Conservation (phyloP, 1,284 basidiomycete species). For the Ustilago cynodontis region DNA sequence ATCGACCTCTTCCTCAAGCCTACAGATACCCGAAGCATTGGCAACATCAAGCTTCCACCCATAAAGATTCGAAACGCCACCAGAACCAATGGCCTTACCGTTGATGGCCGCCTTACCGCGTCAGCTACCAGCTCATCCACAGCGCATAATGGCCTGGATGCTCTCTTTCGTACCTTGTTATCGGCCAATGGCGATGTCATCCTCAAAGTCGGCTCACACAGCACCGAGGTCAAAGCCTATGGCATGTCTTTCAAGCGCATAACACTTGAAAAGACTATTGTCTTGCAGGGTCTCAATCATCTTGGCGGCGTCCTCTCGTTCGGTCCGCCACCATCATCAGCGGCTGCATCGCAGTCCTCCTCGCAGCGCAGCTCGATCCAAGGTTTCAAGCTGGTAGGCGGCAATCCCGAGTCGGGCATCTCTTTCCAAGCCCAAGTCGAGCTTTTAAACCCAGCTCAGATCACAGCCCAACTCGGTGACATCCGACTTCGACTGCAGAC, state of each 20-base stretch:
- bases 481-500: conserved; percentile 30
- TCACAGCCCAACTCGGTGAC: conserved; percentile 29
- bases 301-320: conserved; percentile 50
- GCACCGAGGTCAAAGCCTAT: conserved; percentile 55
- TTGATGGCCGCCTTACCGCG: conserved; percentile 23
- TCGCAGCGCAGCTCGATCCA: conserved; percentile 31
- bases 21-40: conserved; percentile 23
- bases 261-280: conserved; percentile 46
- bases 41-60: conserved; percentile 28
- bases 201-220: conserved; percentile 27
- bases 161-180: conserved; percentile 31
- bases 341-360: not conserved
- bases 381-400: conserved; percentile 45
- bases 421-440: conserved; percentile 40
- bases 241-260: conserved; percentile 55
- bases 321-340: not conserved
- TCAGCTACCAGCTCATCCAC: not conserved
- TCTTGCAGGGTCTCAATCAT: conserved; percentile 39
- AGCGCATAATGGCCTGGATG: conserved; percentile 18
- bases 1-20: conserved; percentile 40
- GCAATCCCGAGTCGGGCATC: conserved; percentile 48
- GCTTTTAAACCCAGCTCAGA: conserved; percentile 43
- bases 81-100: conserved; percentile 20
- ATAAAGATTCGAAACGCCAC: conserved; percentile 38
- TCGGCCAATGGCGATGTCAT: conserved; percentile 11